Percentiles rank a stretch among this genome's conserved stretches.
These are phyloP conservation scores for Xylaria multiplex DNA, from an alignment of 2,329 filamentous ascomycete genomes.

Conservation along the genomic window DNA sequence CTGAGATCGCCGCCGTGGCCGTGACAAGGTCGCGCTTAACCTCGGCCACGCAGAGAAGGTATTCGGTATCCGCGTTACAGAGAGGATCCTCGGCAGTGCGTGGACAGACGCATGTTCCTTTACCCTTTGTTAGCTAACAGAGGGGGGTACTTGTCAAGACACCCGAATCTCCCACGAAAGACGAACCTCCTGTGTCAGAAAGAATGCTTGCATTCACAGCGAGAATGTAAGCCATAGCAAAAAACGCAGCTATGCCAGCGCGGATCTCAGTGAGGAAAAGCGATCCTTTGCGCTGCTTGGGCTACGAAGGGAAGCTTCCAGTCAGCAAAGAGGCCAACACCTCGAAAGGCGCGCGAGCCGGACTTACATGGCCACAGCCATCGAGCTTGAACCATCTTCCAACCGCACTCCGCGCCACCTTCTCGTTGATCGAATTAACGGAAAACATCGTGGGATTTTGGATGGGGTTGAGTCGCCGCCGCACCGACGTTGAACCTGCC, in stretches of 20 bases:
- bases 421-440: constrained; percentile 31
- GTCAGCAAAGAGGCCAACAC: constrained; percentile 40
- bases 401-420: constrained; percentile 67
- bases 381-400: constrained; percentile 83
- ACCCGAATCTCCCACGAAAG: constrained; percentile 55
- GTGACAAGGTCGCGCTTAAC: constrained; percentile 84
- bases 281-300: constrained; percentile 76
- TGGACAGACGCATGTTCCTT: constrained; percentile 79
- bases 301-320: constrained; percentile 55
- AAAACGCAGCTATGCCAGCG: constrained; percentile 79
- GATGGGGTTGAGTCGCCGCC: constrained; percentile 15
- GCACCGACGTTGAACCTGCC: constrained; percentile 23
- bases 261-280: constrained; percentile 86
- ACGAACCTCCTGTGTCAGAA: constrained; percentile 45
- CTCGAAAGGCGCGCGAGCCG: background rate
- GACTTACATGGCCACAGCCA: constrained; percentile 80
- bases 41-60: constrained; percentile 69
- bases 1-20: constrained; percentile 83
- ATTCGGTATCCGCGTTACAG: constrained; percentile 66
- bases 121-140: constrained; percentile 67
- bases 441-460: constrained; percentile 21
- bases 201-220: constrained; percentile 49
- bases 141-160: background rate
- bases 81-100: constrained; percentile 59
- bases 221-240: constrained; percentile 69